Evolutionary conservation across 2,329 filamentous ascomycete genomes (phyloP).

Genomic region (Fusarium penzigii): DNA sequence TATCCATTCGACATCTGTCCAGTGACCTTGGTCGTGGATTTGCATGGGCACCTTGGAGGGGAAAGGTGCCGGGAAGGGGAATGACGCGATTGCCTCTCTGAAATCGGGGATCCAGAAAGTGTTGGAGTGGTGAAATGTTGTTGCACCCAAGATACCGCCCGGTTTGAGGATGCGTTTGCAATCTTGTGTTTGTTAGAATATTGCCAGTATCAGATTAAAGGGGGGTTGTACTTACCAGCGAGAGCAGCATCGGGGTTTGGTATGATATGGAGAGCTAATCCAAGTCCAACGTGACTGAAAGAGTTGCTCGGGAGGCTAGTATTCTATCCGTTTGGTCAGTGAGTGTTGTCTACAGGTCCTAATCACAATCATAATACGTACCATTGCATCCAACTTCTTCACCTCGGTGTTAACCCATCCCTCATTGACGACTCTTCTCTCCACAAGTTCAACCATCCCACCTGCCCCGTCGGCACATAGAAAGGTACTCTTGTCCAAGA

Average conservation of each 20-base stretch:
- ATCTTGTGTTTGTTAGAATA: slow-evolving; percentile 26
- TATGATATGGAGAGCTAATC: slow-evolving; percentile 50
- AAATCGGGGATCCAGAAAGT: slow-evolving; percentile 41
- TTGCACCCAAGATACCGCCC: slow-evolving; percentile 40
- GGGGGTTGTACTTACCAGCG: slow-evolving; percentile 28
- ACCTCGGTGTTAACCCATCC: slow-evolving; percentile 49
- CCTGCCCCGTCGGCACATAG: slow-evolving; percentile 51
- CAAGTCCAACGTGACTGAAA: slow-evolving; percentile 47
- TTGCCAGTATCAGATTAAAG: not conserved
- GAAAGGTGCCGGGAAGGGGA: slow-evolving; percentile 43
- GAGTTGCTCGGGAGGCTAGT: slow-evolving; percentile 40
- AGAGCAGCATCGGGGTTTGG: slow-evolving; percentile 40
- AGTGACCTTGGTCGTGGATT: slow-evolving; percentile 40
- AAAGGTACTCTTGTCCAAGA: slow-evolving; percentile 46
- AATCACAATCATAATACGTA: slow-evolving; percentile 22
- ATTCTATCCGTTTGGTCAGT: slow-evolving; percentile 30
- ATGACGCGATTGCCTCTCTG: slow-evolving; percentile 39
- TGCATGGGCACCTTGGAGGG: slow-evolving; percentile 39
- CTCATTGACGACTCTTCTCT: slow-evolving; percentile 40
- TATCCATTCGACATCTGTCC: slow-evolving; percentile 43
- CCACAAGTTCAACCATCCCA: slow-evolving; percentile 42
- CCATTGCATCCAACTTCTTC: slow-evolving; percentile 48
- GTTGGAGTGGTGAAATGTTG: slow-evolving; percentile 38
- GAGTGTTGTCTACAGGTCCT: not conserved
- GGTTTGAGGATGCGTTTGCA: slow-evolving; percentile 41